Percentiles rank a stretch among this genome's conserved stretches.
phyloP scores from a whole-genome alignment of 345 rosid species.

The Durio zibethinus region DNA sequence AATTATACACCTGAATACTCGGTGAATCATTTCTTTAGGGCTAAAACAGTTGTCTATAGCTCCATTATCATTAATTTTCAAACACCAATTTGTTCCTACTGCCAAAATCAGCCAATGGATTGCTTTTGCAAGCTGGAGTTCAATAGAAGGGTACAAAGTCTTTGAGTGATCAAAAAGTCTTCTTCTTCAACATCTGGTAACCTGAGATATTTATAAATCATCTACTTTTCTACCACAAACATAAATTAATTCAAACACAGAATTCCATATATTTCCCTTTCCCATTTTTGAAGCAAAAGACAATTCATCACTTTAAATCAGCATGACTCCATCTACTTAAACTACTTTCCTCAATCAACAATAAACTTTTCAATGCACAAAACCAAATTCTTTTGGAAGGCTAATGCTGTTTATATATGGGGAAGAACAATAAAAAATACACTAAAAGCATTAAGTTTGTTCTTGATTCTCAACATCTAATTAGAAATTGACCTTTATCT shows the following conservation, averaged over 20 bases:
- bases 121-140: slow-evolving; percentile 8
- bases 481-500: too few species aligned
- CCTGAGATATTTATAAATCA: background rate
- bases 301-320: background rate
- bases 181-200: slow-evolving; percentile 4
- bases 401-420: background rate
- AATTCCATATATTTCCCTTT: background rate
- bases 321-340: background rate
- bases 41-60: background rate
- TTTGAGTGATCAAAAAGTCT: slow-evolving; percentile 7
- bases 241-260: background rate
- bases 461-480: too few species aligned
- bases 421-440: background rate
- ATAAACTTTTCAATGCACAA: background rate
- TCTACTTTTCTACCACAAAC: background rate
- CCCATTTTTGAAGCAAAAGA: background rate
- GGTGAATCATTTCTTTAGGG: too few species aligned
- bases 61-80: background rate
- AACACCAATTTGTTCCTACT: background rate
- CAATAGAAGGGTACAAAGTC: background rate
- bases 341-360: background rate
- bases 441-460: too few species aligned
- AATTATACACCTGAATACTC: too few species aligned
- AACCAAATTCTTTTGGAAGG: background rate
- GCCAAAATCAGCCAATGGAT: background rate